Percentiles rank a stretch among this genome's conserved stretches.
Evolutionary conservation across 129 eudicot species (phyloP).

Genomic region (Saussurea involucrata): DNA sequence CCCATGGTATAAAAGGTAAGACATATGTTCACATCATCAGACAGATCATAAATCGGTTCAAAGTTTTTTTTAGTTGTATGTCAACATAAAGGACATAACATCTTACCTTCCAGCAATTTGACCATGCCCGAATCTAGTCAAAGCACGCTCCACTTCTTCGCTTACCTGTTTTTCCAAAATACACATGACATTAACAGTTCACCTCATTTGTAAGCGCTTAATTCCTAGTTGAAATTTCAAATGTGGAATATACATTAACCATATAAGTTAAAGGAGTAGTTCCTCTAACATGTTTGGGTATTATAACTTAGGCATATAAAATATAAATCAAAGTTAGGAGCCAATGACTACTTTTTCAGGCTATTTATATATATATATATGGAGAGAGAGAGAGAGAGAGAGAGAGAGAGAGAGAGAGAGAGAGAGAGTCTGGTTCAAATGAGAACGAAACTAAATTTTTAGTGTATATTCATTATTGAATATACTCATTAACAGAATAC

Average conservation of each 20-base stretch:
- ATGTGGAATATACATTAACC: neutral
- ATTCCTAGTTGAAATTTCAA: neutral
- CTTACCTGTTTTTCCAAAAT: slow-evolving; percentile 36
- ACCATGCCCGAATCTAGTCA: slow-evolving; percentile 47
- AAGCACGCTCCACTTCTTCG: slow-evolving; percentile 64
- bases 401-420: too few species aligned
- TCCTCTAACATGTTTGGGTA: slow-evolving; percentile 11
- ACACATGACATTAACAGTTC: neutral
- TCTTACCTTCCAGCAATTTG: slow-evolving; percentile 42
- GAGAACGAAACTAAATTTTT: too few species aligned
- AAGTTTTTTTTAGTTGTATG: neutral
- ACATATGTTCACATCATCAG: neutral
- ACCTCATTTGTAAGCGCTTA: neutral
- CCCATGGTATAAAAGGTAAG: neutral
- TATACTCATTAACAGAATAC: too few species aligned
- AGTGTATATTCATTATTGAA: too few species aligned
- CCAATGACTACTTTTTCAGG: too few species aligned
- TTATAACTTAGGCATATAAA: neutral
- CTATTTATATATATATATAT: too few species aligned
- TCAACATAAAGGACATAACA: neutral
- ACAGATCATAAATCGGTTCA: neutral
- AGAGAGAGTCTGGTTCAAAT: too few species aligned
- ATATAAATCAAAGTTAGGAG: too few species aligned
- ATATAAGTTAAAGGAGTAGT: neutral
- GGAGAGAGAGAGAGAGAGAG: too few species aligned